Evolutionary conservation across 2,329 filamentous ascomycete species (phyloP), one percentile per base, ranked within the genome.

Genomic region (Colletotrichum phormii): DNA sequence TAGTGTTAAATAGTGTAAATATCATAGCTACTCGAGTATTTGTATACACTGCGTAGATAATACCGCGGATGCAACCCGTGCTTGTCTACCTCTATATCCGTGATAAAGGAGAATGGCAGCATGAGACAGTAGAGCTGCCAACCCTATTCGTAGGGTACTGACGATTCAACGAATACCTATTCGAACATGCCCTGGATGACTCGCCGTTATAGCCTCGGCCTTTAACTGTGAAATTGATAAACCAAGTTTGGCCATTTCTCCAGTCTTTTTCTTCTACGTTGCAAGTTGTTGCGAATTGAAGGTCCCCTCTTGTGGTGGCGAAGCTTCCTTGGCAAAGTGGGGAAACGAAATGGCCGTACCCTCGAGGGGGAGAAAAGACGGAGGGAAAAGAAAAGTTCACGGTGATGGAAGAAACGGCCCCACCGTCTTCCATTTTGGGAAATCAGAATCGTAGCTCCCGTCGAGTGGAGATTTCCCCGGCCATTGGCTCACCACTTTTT

Each of bases 321-420:
- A 73, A 73, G 71, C 71, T 73, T 62, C 66, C 71, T 73, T 73
- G 71, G 71, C 71, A 67, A 64, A 51, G 61, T 69, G 53, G 66
- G 22, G 31, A 35, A 26, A 12, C 11, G 22, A 53, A 29, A 63
- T 59, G 58, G 65, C 18, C 18, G 42, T 49, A 49, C 42, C 42
- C 18, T 49, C 15, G 42, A 49, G 42, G 42, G 37, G 37, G 8
- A 35, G 8, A n/a, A 49, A 49, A n/a, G 42, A 46, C 42, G 42
- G 42, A 46, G 42, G 42, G 42, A 46, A 46, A 49, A 49, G 60
- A 69, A 55, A 61, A 8, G 18, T 15, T 46, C 18, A 49, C 18
- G 42, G 42, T 9, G 42, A n/a, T n/a, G 18, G 31, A 49, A 62
- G 54, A 33, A 59, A 31, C 8, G 9, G 11, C 65, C 18, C 61